Evolutionary conservation across 257 asterid species (phyloP).

Genomic region (Perilla frutescens): DNA sequence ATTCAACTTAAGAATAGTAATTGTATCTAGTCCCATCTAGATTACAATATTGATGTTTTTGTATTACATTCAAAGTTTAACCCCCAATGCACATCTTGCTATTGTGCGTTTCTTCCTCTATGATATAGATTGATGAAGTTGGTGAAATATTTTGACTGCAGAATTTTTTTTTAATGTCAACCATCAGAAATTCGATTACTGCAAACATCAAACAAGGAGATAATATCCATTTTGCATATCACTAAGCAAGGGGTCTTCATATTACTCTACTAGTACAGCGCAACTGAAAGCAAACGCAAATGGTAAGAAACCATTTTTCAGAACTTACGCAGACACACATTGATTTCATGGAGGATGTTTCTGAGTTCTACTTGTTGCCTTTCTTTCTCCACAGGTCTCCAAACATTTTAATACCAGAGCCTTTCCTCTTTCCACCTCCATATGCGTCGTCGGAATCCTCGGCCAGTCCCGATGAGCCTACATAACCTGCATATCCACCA

Average conservation of each 20-base stretch:
- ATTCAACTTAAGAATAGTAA: background rate
- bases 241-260: background rate
- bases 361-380: conserved; percentile 60
- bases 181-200: background rate
- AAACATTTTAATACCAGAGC: conserved; percentile 73
- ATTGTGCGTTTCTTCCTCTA: background rate
- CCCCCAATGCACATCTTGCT: no score
- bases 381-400: conserved; percentile 95
- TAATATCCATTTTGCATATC: background rate
- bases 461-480: conserved; percentile 58
- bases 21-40: background rate
- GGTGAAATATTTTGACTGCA: background rate
- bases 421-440: conserved; percentile 74
- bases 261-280: background rate
- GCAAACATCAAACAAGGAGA: background rate
- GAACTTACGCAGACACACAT: background rate
- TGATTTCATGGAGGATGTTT: background rate
- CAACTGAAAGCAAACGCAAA: conserved; percentile 30
- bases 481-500: conserved; percentile 48
- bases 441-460: conserved; percentile 62
- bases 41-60: background rate
- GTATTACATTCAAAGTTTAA: no score
- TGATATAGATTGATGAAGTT: background rate
- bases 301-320: conserved; percentile 54
- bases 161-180: background rate